Base-by-base conservation (phyloP, 1,284 basidiomycete genomes). In the Sporisorium scitamineum region DNA sequence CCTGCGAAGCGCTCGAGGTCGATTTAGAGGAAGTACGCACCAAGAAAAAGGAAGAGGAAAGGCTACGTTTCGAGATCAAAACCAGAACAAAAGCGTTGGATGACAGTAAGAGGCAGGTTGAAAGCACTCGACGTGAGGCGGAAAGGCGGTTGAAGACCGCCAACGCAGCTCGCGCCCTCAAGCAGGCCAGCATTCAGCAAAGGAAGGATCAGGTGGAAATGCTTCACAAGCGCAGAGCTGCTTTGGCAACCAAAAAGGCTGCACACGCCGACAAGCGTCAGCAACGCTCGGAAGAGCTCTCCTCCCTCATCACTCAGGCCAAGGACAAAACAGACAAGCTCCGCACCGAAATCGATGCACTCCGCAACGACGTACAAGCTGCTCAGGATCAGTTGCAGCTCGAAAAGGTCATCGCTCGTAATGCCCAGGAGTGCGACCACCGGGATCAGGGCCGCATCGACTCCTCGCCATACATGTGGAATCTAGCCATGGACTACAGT, bases 1-100 rank as follows among this genome's bases (percentile, higher is more conserved):
- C 90, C 10, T 74, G 70, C 31, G 73, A 82, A 29, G 86, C 88
- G 24, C 89, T 97, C 41, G 90, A 93, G 81, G 85, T 86, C 7
- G 91, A 94, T 77, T 88, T 97, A 41, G 91, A 92, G 32, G 88
- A 90, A 24, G 89, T 92, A 54, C 90, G 94, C 20, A 89, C 89
- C 57, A 89, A 90, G 67, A 94, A 94, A 85, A 91, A 91, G 53
- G 90, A 91, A 71, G 95, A 97, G 83, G 96, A 97, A 79, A 88
- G 88, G 3, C 89, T 90, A 27, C 90, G 93, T 59, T 86, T 89
- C 29, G 94, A 97, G 83, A 87, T 94, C 61, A 95, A 94, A 85
- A 85, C 89, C 22, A 90, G 91, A 57, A 93, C 92, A 56, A 95
- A 95, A 86, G 86, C 88, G 0, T 88, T 97, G 8, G 95, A 98